Evolutionary conservation across 2,329 filamentous ascomycete genomes (phyloP).

Genomic region (Ophidiomyces ophidiicola): DNA sequence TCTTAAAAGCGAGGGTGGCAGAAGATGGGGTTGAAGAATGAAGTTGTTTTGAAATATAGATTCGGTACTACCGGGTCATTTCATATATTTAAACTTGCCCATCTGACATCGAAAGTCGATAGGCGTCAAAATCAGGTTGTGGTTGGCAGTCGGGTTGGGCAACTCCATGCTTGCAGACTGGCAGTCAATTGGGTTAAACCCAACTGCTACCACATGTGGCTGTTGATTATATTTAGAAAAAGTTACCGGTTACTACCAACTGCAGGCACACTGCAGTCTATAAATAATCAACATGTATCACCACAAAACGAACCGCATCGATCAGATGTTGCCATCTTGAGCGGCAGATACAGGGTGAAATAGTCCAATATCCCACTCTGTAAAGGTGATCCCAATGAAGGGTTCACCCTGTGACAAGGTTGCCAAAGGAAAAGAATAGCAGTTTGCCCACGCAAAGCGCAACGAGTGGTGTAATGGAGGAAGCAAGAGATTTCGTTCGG

Average conservation of each 20-base stretch:
- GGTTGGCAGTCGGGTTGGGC: too few species aligned
- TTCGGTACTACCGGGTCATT: too few species aligned
- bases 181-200: too few species aligned
- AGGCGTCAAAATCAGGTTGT: too few species aligned
- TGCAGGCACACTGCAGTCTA: not conserved
- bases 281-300: slow-evolving; percentile 46
- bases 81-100: not conserved
- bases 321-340: slow-evolving; percentile 60
- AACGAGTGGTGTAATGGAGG: slow-evolving; percentile 27
- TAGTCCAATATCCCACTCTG: slow-evolving; percentile 51
- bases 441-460: slow-evolving; percentile 32
- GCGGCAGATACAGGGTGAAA: slow-evolving; percentile 76
- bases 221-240: not conserved
- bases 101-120: too few species aligned
- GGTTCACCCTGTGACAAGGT: slow-evolving; percentile 26
- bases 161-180: too few species aligned
- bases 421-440: slow-evolving; percentile 22
- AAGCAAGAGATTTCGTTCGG: slow-evolving; percentile 7
- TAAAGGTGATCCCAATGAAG: slow-evolving; percentile 46
- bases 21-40: slow-evolving; percentile 47
- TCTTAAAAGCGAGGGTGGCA: slow-evolving; percentile 59
- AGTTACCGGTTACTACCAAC: not conserved
- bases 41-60: not conserved
- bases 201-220: too few species aligned
- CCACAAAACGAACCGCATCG: slow-evolving; percentile 70